Evolutionary conservation across 768 basidiomycete genomes (phyloP), one percentile per base, ranked within the genome.

Genomic region (Phaeotremella skinneri): DNA sequence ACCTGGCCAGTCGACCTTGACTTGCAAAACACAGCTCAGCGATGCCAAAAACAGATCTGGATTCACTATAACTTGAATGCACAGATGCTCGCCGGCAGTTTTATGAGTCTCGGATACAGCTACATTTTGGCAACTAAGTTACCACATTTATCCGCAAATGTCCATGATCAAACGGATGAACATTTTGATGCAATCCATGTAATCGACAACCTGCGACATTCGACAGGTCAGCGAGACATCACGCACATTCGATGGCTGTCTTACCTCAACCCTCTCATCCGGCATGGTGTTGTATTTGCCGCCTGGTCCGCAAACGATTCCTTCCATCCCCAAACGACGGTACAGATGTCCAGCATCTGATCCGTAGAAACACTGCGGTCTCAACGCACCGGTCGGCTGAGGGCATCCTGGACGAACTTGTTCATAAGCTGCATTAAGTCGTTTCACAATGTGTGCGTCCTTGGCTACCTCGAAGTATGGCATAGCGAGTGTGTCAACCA

Each of bases 251-350:
- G 39, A 20, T 4, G 14, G 39, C 11, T 11, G 9, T 51, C 59
- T 52, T 55, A 61, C 59, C 49, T 61, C 59, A 7, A 61, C 59
- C 6, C 59, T 29, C 41, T 61, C 59, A 27, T 61, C 59, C 25
- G 59, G 59, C 59, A 61, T 61, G 16, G 59, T 61, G 29, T 61
- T 61, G 37, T 56, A 61, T 41, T 61, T 61, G 6, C 59, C 59
- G 16, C 59, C 59, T 13, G 59, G 59, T 13, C 59, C 59, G 23
- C 59, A 61, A 21, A 61, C 59, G 47, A 61, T 61, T 9, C 59
- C 59, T 42, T 61, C 34, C 39, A 61, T 30, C 7, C 58, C 58
- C 25, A 59, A 20, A 29, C 31, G 51, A 3, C 25, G 16, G 42
- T 59, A 59, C 41, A 59, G 26, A 48, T 59, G 58, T 2, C 58